phyloP scores from a whole-genome alignment of 2,329 filamentous ascomycete genomes.

The Epichloe coenophiala region DNA sequence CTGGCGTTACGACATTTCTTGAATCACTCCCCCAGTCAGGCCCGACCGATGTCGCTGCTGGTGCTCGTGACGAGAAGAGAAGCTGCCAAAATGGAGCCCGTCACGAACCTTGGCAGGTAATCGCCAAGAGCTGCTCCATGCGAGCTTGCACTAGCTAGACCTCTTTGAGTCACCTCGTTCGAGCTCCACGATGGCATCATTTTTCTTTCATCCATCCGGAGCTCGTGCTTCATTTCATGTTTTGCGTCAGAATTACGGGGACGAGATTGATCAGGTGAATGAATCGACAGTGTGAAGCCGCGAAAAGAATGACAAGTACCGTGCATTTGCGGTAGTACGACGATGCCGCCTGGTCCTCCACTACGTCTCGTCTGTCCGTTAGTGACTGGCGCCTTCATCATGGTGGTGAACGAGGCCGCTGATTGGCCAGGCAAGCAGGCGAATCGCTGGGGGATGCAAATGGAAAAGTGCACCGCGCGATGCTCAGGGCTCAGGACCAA shows the following conservation, averaged over 20 bases:
- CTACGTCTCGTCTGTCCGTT: too few species aligned
- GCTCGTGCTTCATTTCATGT: conserved; percentile 1
- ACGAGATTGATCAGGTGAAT: not conserved
- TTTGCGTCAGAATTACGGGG: not conserved
- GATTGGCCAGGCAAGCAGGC: not conserved
- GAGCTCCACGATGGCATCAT: conserved; percentile 5
- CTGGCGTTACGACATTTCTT: not conserved
- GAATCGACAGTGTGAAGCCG: not conserved
- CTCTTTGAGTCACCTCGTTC: conserved; percentile 5
- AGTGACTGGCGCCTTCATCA: not conserved
- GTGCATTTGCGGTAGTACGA: not conserved
- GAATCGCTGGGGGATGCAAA: not conserved
- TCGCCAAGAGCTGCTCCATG: not conserved
- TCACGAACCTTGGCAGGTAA: not conserved
- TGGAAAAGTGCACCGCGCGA: not conserved
- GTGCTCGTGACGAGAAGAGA: not conserved
- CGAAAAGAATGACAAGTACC: not conserved
- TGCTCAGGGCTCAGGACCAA: not conserved
- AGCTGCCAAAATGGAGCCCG: not conserved
- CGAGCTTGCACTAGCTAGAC: not conserved
- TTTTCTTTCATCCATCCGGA: not conserved
- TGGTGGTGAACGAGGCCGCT: not conserved
- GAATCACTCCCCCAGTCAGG: not conserved
- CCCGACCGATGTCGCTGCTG: not conserved
- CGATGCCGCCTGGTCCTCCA: not conserved